Evolutionary conservation across 306 rosid species (phyloP).

Genomic region (Trifolium fragiferum): DNA sequence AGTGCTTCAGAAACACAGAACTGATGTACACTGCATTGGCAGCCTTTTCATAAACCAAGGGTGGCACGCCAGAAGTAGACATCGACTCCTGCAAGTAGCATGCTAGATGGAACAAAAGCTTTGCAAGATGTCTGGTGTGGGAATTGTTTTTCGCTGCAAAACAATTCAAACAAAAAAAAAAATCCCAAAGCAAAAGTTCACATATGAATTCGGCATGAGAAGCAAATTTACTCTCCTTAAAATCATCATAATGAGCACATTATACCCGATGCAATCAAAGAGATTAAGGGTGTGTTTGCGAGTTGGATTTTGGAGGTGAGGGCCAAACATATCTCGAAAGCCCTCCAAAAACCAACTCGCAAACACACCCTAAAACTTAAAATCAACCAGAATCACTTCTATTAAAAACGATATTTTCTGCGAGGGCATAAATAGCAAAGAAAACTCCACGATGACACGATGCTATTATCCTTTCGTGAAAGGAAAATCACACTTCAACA

Average conservation of each 20-base stretch:
- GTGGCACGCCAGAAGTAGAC: constrained; percentile 65
- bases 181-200: not conserved
- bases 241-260: constrained; percentile 20
- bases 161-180: not conserved
- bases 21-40: constrained; percentile 82
- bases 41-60: constrained; percentile 74
- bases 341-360: too few relatives aligned
- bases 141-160: constrained; percentile 80
- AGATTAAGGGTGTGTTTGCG: not conserved
- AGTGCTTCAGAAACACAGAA: constrained; percentile 81
- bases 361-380: not conserved
- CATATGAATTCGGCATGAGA: constrained; percentile 16
- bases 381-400: constrained; percentile 9
- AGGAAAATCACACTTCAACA: constrained; percentile 27
- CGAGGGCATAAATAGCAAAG: constrained; percentile 7
- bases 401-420: not conserved
- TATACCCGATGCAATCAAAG: constrained; percentile 1
- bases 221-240: constrained; percentile 25
- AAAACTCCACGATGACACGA: constrained; percentile 15
- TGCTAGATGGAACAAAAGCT: constrained; percentile 86
- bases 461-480: not conserved
- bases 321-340: too few relatives aligned
- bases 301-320: too few relatives aligned
- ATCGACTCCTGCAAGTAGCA: constrained; percentile 80
- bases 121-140: constrained; percentile 86